Base-by-base conservation (phyloP, 2,329 filamentous ascomycete genomes). In the Paraphaeosphaeria minitans region DNA sequence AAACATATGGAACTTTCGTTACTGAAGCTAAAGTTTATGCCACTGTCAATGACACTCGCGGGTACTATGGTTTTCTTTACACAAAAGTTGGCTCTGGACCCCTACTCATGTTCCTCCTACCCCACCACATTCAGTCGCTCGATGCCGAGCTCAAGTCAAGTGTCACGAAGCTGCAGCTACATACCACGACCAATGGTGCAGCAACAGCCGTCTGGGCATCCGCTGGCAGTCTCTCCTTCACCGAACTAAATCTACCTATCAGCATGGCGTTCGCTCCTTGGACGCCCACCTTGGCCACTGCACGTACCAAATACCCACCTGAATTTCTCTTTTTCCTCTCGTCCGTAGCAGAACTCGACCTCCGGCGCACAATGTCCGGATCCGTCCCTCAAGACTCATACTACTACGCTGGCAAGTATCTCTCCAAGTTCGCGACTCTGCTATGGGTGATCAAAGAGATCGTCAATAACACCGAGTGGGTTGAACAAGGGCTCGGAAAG, bases 21-120 rank as follows among this genome's bases (percentile, higher is more conserved):
- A 83, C 83, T 0, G 83, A 84, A 22, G 85, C 88, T 10, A 81
- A 77, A 1, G 78, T 97, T 24, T 84, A 85, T 4, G 94, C 91
- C 0, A 83, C 83, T 4, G 84, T 84, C 1, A 77, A 79, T 27
- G 87, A 85, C 1, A 77, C 77, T 0, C 77, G 79, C 45, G 87
- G 85, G 1, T 86, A 82, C 1, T 99, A 98, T 74, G 86, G 79
- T 0, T 85, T 98, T 57, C 78, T 79, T 0, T 98, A 91, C 79
- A 78, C 80, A n/a, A 94, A 91, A 69, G 83, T 81, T 0, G 94
- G 93, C 6, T 81, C 87, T 37, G 80, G 85, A 16, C 84, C 82
- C 3, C 80, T 97, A 22, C 81, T 95, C 63, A 95, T 96, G 88
- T 97, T 90, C 74, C 91, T 91, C 16, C 80, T 99, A 49, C 92